Base-by-base conservation (phyloP, 768 basidiomycete species). In the Royoungia palumana region DNA sequence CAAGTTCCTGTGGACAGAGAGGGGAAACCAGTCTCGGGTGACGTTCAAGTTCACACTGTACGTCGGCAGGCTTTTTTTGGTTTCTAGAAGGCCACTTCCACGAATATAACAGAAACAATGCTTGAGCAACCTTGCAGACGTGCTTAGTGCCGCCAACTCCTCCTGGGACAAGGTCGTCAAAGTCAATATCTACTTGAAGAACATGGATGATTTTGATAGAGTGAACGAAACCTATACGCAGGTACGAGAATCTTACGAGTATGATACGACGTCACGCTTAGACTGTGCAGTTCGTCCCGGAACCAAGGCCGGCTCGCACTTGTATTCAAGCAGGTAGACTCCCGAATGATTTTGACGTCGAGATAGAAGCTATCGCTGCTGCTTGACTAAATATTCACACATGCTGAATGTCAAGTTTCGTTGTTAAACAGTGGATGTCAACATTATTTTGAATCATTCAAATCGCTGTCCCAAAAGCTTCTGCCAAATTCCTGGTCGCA, bases 251-350 rank as follows among this genome's bases (percentile, higher is more conserved):
- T 19, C 32, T 37, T 20, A 32, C 8, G 16, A 30, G 13, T 19
- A 17, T 24, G 21, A 22, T 16, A 17, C n/a, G n/a, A n/a, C 37
- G 46, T 41, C 22, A 55, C 24, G 24, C 35, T 19, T n/a, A 38
- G 14, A 28, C 28, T 32, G 17, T 14, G 13, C 37, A 79, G 77
- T 51, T 78, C 9, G 58, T 79, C 24, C 79, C 79, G 0, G 68
- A 62, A 27, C 79, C 78, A 14, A 87, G 87, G 69, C 89, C 88
- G 11, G 81, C 87, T 8, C 70, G 87, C 46, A 86, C 85, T 9
- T 85, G 83, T 64, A 86, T 91, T 53, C 85, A 89, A 69, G 84
- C 81, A 12, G 83, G 77, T 8, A 76, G 77, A 54, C 72, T 89
- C 30, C 86, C 86, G 0, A 73, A 74, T 56, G 84, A 85, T 51